Base-by-base conservation (phyloP, 2,329 filamentous ascomycete genomes). In the Seiridium unicorne region DNA sequence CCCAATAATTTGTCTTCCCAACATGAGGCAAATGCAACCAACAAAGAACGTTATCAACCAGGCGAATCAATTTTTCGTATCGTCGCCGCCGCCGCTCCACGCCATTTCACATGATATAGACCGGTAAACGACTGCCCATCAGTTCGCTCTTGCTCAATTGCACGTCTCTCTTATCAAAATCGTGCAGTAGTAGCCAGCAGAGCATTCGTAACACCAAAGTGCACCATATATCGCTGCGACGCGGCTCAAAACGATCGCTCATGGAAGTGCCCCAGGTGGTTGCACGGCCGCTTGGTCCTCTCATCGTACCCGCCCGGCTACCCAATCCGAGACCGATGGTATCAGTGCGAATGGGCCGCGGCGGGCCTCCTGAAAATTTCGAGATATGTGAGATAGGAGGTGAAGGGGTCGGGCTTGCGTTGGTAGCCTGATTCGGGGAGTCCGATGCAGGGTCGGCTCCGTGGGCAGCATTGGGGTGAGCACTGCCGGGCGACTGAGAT, bases 161-260 rank as follows among this genome's bases (percentile, higher is more conserved):
- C 8, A 81, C 73, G 59, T 86, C 84, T 61, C 78, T 74, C 66
- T 81, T 82, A 68, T 84, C 74, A 57, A 86, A 85, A 64, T 86
- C 81, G 65, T 86, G 83, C 62, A 86, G 70, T 71, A 82, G 75
- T 57, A 85, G 69, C 84, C 83, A 85, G 67, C 82, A 85, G 32
- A 85, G 74, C 83, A 85, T 86, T 34, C 83, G 73, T 62, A 85
- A 82, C 3, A 85, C 75, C 18, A 86, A 70, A 6, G 79, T 80
- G 64, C 81, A 82, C 83, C 83, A 85, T n/a, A 84, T 77, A 6
- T 78, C 74, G n/a, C 67, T 68, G 1, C 69, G 69, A 31, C 54
- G 54, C 31, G 38, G 34, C 36, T 55, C 51, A 42, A 40, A 55
- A 11, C 64, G 56, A 44, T 63, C 59, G 32, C 40, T 63, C 58